These are phyloP conservation scores for Quercus phellos DNA, from an alignment of 331 rosid genomes.

Conservation along the genomic window DNA sequence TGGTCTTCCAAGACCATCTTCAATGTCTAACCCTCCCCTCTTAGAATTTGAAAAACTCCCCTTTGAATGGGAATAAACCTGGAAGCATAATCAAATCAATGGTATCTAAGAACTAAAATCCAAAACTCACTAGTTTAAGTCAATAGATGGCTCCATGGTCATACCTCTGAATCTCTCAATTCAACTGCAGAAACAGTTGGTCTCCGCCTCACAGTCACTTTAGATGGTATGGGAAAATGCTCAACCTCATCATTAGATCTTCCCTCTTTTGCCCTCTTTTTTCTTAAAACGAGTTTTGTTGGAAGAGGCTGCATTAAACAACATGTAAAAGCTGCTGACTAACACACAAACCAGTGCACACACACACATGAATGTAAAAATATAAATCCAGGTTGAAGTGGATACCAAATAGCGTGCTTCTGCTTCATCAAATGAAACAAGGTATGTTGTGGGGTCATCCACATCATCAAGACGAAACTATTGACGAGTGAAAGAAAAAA, in stretches of 20 bases:
- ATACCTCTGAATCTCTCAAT: slow-evolving; percentile 75
- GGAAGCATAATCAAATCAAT: slow-evolving; percentile 25
- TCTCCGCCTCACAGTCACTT: slow-evolving; percentile 76
- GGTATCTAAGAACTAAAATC: neutral
- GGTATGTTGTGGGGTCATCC: slow-evolving; percentile 73
- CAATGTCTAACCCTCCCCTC: slow-evolving; percentile 55
- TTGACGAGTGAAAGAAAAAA: slow-evolving; percentile 7
- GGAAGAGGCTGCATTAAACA: slow-evolving; percentile 83
- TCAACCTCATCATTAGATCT: slow-evolving; percentile 77
- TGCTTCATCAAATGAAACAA: slow-evolving; percentile 77
- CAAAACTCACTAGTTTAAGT: neutral
- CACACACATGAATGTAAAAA: neutral
- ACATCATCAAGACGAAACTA: slow-evolving; percentile 89
- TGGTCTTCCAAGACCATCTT: slow-evolving; percentile 60
- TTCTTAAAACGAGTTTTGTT: slow-evolving; percentile 75
- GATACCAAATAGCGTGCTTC: slow-evolving; percentile 88
- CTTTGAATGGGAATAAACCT: slow-evolving; percentile 59
- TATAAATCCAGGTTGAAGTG: slow-evolving; percentile 13
- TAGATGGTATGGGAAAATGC: slow-evolving; percentile 77
- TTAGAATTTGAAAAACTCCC: slow-evolving; percentile 37
- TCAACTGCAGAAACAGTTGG: slow-evolving; percentile 70
- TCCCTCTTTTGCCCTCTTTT: slow-evolving; percentile 90
- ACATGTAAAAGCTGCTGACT: slow-evolving; percentile 6
- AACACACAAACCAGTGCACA: neutral
- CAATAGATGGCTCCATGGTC: slow-evolving; percentile 13